These are phyloP conservation scores for Fusarium drepaniforme DNA, from an alignment of 2,329 filamentous ascomycete genomes.

Conservation along the genomic window DNA sequence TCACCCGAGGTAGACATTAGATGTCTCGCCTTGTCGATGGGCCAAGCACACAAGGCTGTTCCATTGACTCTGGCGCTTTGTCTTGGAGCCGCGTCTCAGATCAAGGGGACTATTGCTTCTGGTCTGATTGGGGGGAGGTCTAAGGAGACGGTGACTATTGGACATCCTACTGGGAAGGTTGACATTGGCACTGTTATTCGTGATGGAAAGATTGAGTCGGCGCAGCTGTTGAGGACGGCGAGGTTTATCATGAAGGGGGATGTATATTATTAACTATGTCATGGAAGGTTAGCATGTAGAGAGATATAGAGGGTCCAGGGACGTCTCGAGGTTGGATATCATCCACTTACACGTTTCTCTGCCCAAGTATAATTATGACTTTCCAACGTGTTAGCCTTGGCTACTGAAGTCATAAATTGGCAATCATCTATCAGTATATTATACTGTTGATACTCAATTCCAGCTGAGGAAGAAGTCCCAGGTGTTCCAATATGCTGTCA, in stretches of 20 bases:
- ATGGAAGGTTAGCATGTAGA: neutral
- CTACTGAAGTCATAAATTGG: accelerated
- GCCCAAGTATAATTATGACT: neutral
- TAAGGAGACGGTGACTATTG: constrained; percentile 53
- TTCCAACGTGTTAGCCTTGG: neutral
- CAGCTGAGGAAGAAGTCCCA: neutral
- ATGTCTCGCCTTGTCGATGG: constrained; percentile 65
- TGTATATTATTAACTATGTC: constrained; percentile 54
- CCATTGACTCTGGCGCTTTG: constrained; percentile 67
- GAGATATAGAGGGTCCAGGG: neutral
- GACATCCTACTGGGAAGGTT: constrained; percentile 60
- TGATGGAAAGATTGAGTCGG: constrained; percentile 56
- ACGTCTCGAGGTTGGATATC: neutral
- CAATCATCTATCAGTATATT: neutral
- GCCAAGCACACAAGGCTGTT: constrained; percentile 67
- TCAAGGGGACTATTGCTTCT: constrained; percentile 58
- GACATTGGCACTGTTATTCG: constrained; percentile 58
- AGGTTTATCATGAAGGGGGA: constrained; percentile 63
- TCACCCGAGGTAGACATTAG: constrained; percentile 53
- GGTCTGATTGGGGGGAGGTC: constrained; percentile 41
- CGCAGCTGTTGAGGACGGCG: constrained; percentile 60
- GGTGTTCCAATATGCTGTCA: neutral
- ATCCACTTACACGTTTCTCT: neutral
- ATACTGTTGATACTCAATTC: neutral
- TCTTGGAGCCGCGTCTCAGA: constrained; percentile 61